A percentile compares a stretch with the other conserved stretches of the same genome.
Evolutionary conservation across 768 basidiomycete species (phyloP).

Genomic region (Lactarius akahatsu): DNA sequence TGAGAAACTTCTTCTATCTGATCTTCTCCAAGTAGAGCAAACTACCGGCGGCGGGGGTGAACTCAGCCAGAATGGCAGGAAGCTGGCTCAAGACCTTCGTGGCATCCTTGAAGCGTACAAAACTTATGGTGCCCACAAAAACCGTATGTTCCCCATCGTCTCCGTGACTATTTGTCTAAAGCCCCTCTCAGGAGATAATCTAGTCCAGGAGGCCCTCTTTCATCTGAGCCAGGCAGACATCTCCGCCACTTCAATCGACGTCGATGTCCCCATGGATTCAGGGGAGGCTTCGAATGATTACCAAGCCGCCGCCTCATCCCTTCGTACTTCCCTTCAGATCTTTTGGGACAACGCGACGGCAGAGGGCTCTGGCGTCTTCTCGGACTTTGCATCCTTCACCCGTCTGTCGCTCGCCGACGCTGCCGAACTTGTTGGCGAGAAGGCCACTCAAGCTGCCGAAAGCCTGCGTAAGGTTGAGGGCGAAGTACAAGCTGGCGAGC

Average conservation of each 20-base stretch:
- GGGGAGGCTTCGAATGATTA: slow-evolving; percentile 53
- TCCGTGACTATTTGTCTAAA: slow-evolving; percentile 5
- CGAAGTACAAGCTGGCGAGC: slow-evolving; percentile 59
- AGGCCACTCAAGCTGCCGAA: slow-evolving; percentile 53
- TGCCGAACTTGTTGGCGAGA: slow-evolving; percentile 55
- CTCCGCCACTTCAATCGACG: slow-evolving; percentile 38
- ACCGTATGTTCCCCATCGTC: slow-evolving; percentile 40
- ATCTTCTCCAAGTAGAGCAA: slow-evolving; percentile 48
- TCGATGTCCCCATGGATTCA: slow-evolving; percentile 36
- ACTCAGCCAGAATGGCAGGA: slow-evolving; percentile 55
- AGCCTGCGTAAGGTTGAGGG: slow-evolving; percentile 54
- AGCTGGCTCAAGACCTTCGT: slow-evolving; percentile 51
- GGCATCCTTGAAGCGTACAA: slow-evolving; percentile 60
- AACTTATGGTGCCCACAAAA: slow-evolving; percentile 52
- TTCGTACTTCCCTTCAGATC: slow-evolving; percentile 52
- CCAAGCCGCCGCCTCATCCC: slow-evolving; percentile 47
- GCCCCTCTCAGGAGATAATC: slow-evolving; percentile 51
- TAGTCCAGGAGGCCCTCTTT: slow-evolving; percentile 66
- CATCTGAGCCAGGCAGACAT: slow-evolving; percentile 59
- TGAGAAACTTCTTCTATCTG: slow-evolving; percentile 53
- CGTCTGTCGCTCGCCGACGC: slow-evolving; percentile 66
- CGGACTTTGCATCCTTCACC: slow-evolving; percentile 63
- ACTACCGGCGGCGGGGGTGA: slow-evolving; percentile 38
- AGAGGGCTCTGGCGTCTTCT: slow-evolving; percentile 54
- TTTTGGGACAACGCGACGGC: slow-evolving; percentile 53